Base-by-base conservation (phyloP, 768 basidiomycete genomes). In the Tricholoma terreum region DNA sequence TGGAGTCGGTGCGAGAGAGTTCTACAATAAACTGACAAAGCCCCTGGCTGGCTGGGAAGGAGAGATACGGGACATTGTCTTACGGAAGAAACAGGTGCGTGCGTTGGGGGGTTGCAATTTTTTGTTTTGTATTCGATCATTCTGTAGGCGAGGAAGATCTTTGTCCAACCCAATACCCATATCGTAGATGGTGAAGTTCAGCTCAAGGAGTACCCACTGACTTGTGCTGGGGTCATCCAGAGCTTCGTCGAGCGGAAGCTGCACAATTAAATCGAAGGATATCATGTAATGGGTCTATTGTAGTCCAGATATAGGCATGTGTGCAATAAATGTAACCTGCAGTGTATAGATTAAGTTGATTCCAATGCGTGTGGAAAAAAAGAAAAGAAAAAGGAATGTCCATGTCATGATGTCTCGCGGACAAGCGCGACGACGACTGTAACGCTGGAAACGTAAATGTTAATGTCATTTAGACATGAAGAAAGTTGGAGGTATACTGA, bases 131-230 rank as follows among this genome's bases (percentile, higher is more conserved):
- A n/a, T 12, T 6, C n/a, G 24, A 10, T 9, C 24, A 50, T n/a
- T 24, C n/a, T 58, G 54, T 61, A 93, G 86, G 88, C 92, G 15
- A 84, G 92, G 57, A 94, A 92, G 70, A 80, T 92, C 15, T 89
- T 94, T 71, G 85, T 91, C 3, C 92, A 92, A 70, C 89, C 90
- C 2, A 93, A 89, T 65, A 91, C 91, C 12, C 74, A 85, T 62
- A 62, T 92, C 49, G 80, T 80, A 52, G 74, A 84, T 61, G 85
- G 75, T 24, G 83, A 90, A 63, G 89, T 91, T 24, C 74, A 84
- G 53, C 72, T 95, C 58, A 90, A 84, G 69, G 91, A 94, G 65
- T 93, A 93, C 67, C 83, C 89, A 8, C 72, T 89, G 55, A 90
- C 86, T 0, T 65, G 82, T 1, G 85, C 80, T 19, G 93, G 92